Conservation (phyloP, 768 basidiomycete genomes). For the Naganishia kalamii region DNA sequence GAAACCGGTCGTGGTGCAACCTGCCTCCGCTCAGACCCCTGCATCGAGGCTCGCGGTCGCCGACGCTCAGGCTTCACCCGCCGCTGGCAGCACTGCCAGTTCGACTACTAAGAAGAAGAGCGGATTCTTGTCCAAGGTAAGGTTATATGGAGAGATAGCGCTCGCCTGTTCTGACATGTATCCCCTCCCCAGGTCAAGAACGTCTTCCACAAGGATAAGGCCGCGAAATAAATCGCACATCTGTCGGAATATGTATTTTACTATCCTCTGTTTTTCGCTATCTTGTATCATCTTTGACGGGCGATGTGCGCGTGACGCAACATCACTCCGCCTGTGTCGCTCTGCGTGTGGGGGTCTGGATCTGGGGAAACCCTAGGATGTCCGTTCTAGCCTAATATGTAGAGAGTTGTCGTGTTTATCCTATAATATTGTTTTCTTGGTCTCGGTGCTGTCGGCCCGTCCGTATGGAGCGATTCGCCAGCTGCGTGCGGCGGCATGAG, state of each 20-base stretch:
- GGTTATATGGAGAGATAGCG: not conserved
- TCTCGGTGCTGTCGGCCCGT: no score
- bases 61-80: conserved; percentile 24
- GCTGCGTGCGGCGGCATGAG: no score
- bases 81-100: conserved; percentile 32
- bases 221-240: not conserved
- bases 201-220: conserved; percentile 22
- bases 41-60: conserved; percentile 12
- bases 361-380: not conserved
- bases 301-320: no score
- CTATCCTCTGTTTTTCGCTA: not conserved
- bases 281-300: not conserved
- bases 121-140: conserved; percentile 41
- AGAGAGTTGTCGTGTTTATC: not conserved
- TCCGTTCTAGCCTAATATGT: not conserved
- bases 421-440: not conserved
- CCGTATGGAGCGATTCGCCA: no score
- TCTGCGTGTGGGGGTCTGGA: not conserved
- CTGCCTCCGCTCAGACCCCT: conserved; percentile 10
- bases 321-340: not conserved
- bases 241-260: not conserved
- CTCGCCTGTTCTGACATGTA: not conserved
- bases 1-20: conserved; percentile 9
- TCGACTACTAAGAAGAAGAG: conserved; percentile 38
- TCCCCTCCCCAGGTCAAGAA: conserved; percentile 13